phyloP scores from a whole-genome alignment of 2,329 filamentous ascomycete genomes.

The Dothistroma pini region DNA sequence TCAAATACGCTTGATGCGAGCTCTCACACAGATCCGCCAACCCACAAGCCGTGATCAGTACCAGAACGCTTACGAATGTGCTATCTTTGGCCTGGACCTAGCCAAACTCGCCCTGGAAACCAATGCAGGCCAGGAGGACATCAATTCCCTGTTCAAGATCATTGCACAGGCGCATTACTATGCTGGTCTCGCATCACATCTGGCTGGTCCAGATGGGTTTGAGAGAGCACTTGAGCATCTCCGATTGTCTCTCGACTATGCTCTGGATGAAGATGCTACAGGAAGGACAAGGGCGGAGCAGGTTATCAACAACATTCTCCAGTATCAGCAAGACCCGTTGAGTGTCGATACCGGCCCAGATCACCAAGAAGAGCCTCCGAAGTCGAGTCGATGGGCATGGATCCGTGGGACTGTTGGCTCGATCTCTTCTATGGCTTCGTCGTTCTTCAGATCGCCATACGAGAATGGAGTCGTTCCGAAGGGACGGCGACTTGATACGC shows the following conservation, averaged over 20 bases:
- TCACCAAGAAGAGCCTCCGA: background rate
- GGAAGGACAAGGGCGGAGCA: background rate
- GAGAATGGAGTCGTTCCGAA: background rate
- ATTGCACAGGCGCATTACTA: background rate
- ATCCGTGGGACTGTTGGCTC: background rate
- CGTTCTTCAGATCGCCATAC: background rate
- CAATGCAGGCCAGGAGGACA: background rate
- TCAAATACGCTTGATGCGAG: background rate
- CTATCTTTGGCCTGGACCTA: background rate
- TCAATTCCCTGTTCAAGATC: background rate
- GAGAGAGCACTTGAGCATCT: background rate
- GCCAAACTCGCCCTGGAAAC: background rate
- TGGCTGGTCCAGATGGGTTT: background rate
- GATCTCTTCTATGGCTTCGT: background rate
- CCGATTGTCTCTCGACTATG: background rate
- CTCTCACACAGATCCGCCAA: background rate
- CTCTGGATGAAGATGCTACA: background rate
- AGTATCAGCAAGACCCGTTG: background rate
- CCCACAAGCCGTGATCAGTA: background rate
- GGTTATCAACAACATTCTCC: background rate
- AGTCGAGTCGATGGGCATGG: background rate
- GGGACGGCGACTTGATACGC: background rate
- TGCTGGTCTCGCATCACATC: background rate
- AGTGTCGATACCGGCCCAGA: background rate
- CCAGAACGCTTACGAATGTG: background rate